Evolutionary conservation across 176 grass and related monocot genomes (phyloP), one percentile per base, ranked within the genome.

Genomic region (Ensete ventricosum): DNA sequence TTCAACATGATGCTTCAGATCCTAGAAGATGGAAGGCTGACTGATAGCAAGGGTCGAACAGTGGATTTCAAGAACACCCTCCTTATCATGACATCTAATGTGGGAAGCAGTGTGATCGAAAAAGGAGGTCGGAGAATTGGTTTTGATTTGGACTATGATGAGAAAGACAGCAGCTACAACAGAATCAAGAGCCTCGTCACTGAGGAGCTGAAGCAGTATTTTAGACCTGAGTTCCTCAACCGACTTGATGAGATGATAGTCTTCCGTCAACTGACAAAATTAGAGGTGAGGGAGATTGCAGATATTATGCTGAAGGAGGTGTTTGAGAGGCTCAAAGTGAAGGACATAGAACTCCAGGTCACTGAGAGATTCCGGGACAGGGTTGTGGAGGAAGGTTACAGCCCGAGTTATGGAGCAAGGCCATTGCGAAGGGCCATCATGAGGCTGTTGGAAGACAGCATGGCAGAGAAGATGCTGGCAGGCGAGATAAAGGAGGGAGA

Each of bases 1-100:
- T 69, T 69, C 67, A 69, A 69, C 12, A 69, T 69, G 69, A 72
- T 72, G 69, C 69, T 72, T 22, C 69, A 72, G 20, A 72, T 72
- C 5, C 6, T 72, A 10, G 69, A 72, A 53, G 69, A 72, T 54
- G 69, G 69, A 11, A 72, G 69, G n/a, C 20, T 72, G 69, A 72
- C 69, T 9, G 69, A 72, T 50, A 72, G 69, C 20, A 72, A 53
- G 50, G 69, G 69, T 17, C 50, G 50, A 11, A 72, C 69, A 11
- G 67, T 70, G 3, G 34, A 50, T 50, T 78, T 78, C 29, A 64
- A 67, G 62, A 77, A 77, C n/a, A 77, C 74, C 1, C 74, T 77
- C 14, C 12, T 77, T 14, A 77, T 77, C 8, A 60, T 78, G 62
- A 78, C 76, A 4, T 78, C 76, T 2, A 78, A 78, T 54, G 9